Conservation (phyloP, 139 green algal genomes). For the Chlorella sorokiniana region DNA sequence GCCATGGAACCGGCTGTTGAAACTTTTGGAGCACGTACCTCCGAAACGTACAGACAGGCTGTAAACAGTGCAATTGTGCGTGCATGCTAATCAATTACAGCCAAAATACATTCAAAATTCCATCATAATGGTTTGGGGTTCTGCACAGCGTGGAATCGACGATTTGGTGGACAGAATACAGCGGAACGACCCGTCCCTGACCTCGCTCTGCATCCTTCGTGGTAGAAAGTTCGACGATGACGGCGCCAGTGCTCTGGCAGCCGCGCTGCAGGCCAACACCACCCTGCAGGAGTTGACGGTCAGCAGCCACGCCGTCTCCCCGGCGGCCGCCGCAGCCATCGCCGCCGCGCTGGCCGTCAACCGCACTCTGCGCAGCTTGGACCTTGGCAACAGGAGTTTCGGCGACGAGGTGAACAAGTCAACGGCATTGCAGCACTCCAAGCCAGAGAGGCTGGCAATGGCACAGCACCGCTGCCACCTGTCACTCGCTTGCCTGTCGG, state of each 20-base stretch:
- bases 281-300: constrained; percentile 38
- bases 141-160: constrained; percentile 21
- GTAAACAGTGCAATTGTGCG: too few species aligned
- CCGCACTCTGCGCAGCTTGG: constrained; percentile 4
- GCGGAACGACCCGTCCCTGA: constrained; percentile 20
- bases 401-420: constrained; percentile 20
- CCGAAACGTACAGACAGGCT: too few species aligned
- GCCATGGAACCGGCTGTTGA: too few species aligned
- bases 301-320: constrained; percentile 26
- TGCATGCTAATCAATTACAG: neutral
- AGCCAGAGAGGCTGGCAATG: neutral
- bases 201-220: constrained; percentile 27
- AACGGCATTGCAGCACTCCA: neutral
- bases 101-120: too few species aligned
- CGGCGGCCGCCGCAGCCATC: constrained; percentile 10
- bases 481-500: neutral
- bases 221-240: constrained; percentile 23
- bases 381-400: constrained; percentile 35
- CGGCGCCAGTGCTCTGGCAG: constrained; percentile 14
- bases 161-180: constrained; percentile 27
- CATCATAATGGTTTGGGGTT: constrained; percentile 36
- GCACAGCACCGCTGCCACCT: neutral
- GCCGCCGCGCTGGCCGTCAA: constrained; percentile 8
- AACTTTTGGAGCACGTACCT: too few species aligned
- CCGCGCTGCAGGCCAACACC: constrained; percentile 26